Base-by-base conservation (phyloP, 1,284 basidiomycete genomes). In the Ustilago vetiveriae region DNA sequence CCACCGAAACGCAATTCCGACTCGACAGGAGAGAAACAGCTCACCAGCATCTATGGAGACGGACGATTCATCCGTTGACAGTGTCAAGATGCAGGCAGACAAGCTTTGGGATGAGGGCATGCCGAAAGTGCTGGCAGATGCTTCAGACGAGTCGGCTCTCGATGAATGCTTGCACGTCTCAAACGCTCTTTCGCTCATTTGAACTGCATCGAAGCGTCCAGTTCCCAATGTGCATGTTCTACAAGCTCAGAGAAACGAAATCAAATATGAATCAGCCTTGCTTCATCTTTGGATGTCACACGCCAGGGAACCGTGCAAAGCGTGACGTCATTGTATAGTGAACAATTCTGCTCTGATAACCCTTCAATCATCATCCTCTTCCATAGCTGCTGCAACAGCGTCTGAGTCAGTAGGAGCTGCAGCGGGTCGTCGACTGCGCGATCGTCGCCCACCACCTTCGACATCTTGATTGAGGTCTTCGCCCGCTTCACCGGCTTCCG, bases 401-500 rank as follows among this genome's bases (percentile, higher is more conserved):
- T 36, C 47, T 22, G 48, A 23, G 19, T 52, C 26, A 9, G 40
- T 17, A 16, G 52, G 17, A 6, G 36, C 30, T 29, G 56, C 37
- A 22, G 44, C 52, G 14, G 64, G 27, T 36, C 49, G 51, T 48
- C 53, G 53, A 35, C 24, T 54, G 42, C 65, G 57, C 5, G 58
- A 62, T 8, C 50, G 58, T 29, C 58, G 42, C 44, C 22, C 49
- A 37, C 66, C 47, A n/a, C 38, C 35, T 36, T 51, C 42, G 3
- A 19, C 56, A 22, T 55, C 57, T 37, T 40, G 36, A 11, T 66
- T 60, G 30, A 63, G 57, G 2, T 69, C 59, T 38, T 77, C 58
- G 17, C 68, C 73, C n/a, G 44, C 59, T 32, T 63, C 53, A 8
- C 59, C 59, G n/a, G 72, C 72, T 26, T 73, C 74, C 2, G 64